Evolutionary conservation across 179 eudicot species (phyloP).

Genomic region (Patellifolia procumbens): DNA sequence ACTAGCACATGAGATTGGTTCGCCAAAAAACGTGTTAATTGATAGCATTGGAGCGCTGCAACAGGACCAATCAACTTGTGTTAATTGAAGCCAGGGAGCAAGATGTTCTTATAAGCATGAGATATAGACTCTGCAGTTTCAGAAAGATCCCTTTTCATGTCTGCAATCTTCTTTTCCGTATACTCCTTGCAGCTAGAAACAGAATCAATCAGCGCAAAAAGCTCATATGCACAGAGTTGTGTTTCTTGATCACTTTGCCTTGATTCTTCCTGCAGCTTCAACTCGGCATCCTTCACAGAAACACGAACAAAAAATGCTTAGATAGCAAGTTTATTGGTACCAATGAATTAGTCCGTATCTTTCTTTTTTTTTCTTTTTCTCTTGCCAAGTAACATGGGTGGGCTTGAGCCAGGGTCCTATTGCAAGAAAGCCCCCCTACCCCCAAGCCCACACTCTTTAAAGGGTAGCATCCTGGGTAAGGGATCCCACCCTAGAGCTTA

Average conservation of each 20-base stretch:
- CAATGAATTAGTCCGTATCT: neutral
- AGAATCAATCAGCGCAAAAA: constrained; percentile 67
- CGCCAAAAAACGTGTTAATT: too few species aligned
- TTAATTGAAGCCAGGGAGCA: constrained; percentile 25
- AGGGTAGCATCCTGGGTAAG: too few species aligned
- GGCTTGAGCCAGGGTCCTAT: too few species aligned
- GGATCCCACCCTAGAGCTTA: too few species aligned
- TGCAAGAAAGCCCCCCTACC: too few species aligned
- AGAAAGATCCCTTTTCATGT: constrained; percentile 52
- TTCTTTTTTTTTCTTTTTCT: too few species aligned
- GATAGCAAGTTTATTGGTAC: neutral
- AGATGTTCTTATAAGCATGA: constrained; percentile 47
- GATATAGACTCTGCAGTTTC: constrained; percentile 52
- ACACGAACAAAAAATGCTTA: constrained; percentile 5
- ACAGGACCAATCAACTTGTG: too few species aligned
- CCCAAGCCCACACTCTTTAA: too few species aligned
- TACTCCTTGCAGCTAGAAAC: constrained; percentile 77
- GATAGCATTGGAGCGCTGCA: too few species aligned
- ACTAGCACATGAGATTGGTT: too few species aligned
- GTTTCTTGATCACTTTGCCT: constrained; percentile 56
- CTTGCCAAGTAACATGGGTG: too few species aligned
- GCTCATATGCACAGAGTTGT: constrained; percentile 68
- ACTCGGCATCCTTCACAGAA: constrained; percentile 52
- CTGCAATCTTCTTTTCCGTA: constrained; percentile 48
- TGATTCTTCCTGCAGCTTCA: constrained; percentile 51